These are phyloP conservation scores for Gossypium rotundifolium DNA, from an alignment of 345 rosid genomes.

Conservation along the genomic window DNA sequence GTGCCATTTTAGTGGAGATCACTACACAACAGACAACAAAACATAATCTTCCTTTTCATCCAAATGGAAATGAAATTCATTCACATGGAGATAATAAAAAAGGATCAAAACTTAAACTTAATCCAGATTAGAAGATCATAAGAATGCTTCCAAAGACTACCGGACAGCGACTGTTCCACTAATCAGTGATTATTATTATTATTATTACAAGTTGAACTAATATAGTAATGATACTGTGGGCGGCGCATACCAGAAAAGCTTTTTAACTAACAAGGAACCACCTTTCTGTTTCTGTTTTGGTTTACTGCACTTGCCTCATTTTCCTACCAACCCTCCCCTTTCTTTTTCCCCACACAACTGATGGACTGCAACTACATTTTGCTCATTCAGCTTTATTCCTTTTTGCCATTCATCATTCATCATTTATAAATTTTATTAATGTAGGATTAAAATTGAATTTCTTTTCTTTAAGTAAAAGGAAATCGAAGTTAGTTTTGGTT, in stretches of 20 bases:
- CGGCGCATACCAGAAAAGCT: conserved; percentile 3
- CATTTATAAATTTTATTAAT: too few relatives aligned
- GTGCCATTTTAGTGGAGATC: conserved; percentile 11
- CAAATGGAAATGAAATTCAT: too few relatives aligned
- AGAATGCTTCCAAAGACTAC: neutral
- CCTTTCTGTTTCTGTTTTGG: neutral
- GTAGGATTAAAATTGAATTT: too few relatives aligned
- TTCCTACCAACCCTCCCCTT: neutral
- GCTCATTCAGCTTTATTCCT: neutral
- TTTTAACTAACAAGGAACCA: neutral
- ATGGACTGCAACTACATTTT: too few relatives aligned
- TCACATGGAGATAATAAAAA: too few relatives aligned
- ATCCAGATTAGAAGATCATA: neutral
- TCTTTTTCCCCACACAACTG: neutral
- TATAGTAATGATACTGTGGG: neutral
- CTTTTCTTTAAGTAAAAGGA: too few relatives aligned
- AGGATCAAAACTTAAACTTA: too few relatives aligned
- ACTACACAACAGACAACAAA: neutral
- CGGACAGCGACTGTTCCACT: neutral
- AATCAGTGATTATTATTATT: neutral
- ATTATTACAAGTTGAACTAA: neutral
- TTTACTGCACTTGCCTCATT: neutral
- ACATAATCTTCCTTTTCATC: too few relatives aligned
- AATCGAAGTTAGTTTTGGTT: too few relatives aligned
- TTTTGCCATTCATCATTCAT: neutral